phyloP scores from a whole-genome alignment of 257 asterid genomes.

The Nicotiana undulata region DNA sequence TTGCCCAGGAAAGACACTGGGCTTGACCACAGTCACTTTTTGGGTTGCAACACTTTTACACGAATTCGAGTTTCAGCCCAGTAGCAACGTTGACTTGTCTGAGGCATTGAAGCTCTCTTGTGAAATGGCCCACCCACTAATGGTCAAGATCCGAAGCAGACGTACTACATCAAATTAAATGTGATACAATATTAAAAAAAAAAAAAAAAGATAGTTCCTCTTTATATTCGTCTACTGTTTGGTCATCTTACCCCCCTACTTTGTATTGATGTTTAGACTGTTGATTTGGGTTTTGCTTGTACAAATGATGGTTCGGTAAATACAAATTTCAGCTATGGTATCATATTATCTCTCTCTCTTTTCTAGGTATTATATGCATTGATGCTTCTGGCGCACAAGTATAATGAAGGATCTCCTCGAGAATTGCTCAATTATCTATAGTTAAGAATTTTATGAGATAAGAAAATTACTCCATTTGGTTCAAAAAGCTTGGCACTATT shows the following conservation, averaged over 20 bases:
- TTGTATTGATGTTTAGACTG: background rate
- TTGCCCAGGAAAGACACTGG: constrained; percentile 72
- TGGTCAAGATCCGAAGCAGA: background rate
- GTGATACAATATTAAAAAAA: background rate
- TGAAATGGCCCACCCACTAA: constrained; percentile 8
- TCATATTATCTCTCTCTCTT: no score
- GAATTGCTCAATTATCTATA: background rate
- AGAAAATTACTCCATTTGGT: no score
- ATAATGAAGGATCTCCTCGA: background rate
- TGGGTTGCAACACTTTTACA: constrained; percentile 72
- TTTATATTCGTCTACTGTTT: background rate
- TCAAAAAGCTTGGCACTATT: no score
- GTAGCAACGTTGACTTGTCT: constrained; percentile 29
- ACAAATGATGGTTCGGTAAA: background rate
- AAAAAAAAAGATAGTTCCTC: background rate
- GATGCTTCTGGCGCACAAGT: background rate
- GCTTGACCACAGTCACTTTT: constrained; percentile 45
- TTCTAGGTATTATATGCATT: background rate
- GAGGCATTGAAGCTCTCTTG: constrained; percentile 35
- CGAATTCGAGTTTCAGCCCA: constrained; percentile 28
- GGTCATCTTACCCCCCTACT: background rate
- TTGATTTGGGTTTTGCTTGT: background rate
- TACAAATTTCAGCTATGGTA: background rate
- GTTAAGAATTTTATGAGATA: no score
- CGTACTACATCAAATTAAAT: background rate